These are phyloP conservation scores for Monosiga brevicollis DNA, from an alignment of 78 protist genomes.

Conservation along the genomic window DNA sequence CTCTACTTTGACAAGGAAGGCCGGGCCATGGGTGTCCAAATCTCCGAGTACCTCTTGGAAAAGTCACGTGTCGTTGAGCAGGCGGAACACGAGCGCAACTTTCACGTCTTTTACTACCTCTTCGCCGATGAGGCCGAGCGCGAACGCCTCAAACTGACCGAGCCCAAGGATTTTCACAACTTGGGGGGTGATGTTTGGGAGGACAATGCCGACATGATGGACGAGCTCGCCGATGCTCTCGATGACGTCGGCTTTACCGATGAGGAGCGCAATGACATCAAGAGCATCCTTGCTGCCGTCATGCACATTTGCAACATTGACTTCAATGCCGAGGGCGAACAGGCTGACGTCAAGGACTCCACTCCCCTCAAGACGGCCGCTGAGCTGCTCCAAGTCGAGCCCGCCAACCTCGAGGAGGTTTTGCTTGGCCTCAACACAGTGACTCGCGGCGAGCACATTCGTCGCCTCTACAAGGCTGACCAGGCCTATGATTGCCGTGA, in stretches of 20 bases:
- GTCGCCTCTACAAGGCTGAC: neutral
- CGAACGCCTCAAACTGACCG: neutral
- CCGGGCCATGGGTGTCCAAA: slow-evolving; percentile 75
- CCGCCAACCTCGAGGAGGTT: neutral
- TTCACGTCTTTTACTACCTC: slow-evolving; percentile 39
- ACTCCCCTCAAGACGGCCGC: neutral
- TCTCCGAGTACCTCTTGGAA: slow-evolving; percentile 80
- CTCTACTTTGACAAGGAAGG: slow-evolving; percentile 82
- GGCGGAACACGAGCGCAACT: slow-evolving; percentile 39
- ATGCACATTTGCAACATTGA: slow-evolving; percentile 30
- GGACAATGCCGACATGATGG: neutral
- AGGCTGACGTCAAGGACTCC: neutral
- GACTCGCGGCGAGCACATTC: neutral
- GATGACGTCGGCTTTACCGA: neutral
- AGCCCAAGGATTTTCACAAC: neutral
- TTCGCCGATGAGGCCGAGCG: neutral
- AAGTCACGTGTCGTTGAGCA: slow-evolving; percentile 83
- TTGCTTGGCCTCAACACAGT: neutral
- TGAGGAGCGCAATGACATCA: neutral
- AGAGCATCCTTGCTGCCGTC: slow-evolving; percentile 21
- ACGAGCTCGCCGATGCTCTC: neutral
- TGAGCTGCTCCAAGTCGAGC: neutral
- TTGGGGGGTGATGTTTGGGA: neutral
- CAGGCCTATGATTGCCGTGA: neutral
- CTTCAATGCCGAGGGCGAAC: neutral